Evolutionary conservation across 768 basidiomycete species (phyloP), one percentile per base, ranked within the genome.

Genomic region (Lentinula detonsa): DNA sequence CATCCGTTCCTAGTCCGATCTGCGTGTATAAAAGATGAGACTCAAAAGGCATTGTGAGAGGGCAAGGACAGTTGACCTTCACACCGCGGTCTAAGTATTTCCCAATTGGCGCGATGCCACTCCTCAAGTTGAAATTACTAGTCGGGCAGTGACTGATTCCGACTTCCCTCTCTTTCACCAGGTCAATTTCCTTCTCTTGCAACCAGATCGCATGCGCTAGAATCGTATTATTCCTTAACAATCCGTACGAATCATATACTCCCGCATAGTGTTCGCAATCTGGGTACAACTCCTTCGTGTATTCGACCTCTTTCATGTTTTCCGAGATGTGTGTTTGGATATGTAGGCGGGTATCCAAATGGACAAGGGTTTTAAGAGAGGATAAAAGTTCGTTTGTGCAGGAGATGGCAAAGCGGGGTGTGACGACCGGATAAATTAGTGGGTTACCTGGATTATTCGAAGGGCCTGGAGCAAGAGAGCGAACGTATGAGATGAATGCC

Each of bases 251-350:
- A 66, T 96, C 91, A 71, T 98, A 98, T 10, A 95, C 86, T 9
- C 77, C 81, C 0, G 95, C 85, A 70, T 98, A 98, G 46, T 84
- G 83, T 2, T 73, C 65, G 39, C 81, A 78, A 5, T 76, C 71
- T 0, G 89, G 86, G 74, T 93, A 98, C 18, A 91, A 77, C 52
- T 75, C 65, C 57, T 81, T 78, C 1, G 90, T 87, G 65, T 82
- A 82, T 28, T 73, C 76, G 59, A 96, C 77, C 72, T 98, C 96
- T 21, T 77, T 69, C 1, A 69, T 73, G 71, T 94, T 96, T 75
- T 98, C 96, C 13, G 89, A 85, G 48, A 98, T 86, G 71, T 98
- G 96, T 2, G 96, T 98, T 74, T 98, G 96, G 56, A 97, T 90
- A 57, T 82, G 81, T 37, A 98, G 78, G 1, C 73, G 64, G 3